phyloP scores from a whole-genome alignment of 495 filamentous ascomycete genomes.

The Aspergillus sclerotioniger region DNA sequence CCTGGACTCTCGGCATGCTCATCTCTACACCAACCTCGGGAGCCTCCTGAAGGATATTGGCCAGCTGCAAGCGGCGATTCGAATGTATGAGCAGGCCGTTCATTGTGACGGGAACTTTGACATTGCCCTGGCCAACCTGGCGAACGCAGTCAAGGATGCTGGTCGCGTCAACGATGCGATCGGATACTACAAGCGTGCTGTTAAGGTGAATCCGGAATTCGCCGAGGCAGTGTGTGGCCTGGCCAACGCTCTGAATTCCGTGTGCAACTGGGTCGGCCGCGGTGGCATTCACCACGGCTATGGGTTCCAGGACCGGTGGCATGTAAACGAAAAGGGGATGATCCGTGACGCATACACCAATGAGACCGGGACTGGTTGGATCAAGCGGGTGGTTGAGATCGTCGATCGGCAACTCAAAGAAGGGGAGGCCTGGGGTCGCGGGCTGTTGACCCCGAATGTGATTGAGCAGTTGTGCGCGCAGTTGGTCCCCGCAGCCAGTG shows the following conservation, averaged over 20 bases:
- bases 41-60: conserved; percentile 97
- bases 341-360: conserved; percentile 69
- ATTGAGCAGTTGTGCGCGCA: conserved; percentile 53
- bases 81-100: conserved; percentile 97
- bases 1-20: conserved; percentile 88
- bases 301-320: conserved; percentile 85
- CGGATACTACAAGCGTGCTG: conserved; percentile 84
- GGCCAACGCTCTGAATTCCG: conserved; percentile 93
- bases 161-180: conserved; percentile 92
- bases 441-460: conserved; percentile 58
- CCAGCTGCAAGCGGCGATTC: conserved; percentile 84
- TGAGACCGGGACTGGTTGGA: conserved; percentile 70
- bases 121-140: conserved; percentile 94
- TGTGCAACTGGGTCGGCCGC: conserved; percentile 91
- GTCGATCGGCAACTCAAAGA: conserved; percentile 88
- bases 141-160: conserved; percentile 97
- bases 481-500: conserved; percentile 33
- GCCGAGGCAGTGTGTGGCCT: conserved; percentile 96
- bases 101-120: conserved; percentile 89
- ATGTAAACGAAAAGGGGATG: conserved; percentile 85
- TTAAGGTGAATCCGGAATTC: conserved; percentile 89
- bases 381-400: conserved; percentile 92
- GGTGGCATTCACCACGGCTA: conserved; percentile 74
- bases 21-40: conserved; percentile 95
- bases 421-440: conserved; percentile 83